These are phyloP conservation scores for Obba rivulosa DNA, from an alignment of 768 basidiomycete genomes.

Conservation along the genomic window DNA sequence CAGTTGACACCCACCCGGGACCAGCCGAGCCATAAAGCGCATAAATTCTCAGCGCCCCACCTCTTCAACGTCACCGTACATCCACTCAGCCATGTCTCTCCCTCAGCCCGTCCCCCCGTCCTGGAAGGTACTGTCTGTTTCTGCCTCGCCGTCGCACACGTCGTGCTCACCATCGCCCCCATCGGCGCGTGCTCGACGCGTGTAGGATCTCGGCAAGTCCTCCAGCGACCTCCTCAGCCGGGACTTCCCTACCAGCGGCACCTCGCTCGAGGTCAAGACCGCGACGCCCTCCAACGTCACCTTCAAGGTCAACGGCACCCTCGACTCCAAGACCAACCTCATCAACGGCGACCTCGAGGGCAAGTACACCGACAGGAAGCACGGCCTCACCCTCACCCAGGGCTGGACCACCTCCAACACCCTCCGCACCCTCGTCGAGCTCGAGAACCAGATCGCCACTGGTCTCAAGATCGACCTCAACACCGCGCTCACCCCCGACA, in stretches of 20 bases:
- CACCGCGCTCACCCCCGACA: constrained; percentile 81
- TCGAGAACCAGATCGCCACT: constrained; percentile 96
- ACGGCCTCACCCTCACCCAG: constrained; percentile 92
- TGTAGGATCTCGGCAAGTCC: constrained; percentile 92
- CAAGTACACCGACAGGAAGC: constrained; percentile 87
- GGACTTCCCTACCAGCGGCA: constrained; percentile 82
- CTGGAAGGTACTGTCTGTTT: constrained; percentile 67
- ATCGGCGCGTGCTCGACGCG: constrained; percentile 1
- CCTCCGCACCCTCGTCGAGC: constrained; percentile 87
- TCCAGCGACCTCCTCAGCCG: constrained; percentile 90
- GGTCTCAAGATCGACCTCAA: constrained; percentile 93
- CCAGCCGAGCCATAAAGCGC: constrained; percentile 24
- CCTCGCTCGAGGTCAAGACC: constrained; percentile 80
- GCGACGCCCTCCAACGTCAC: constrained; percentile 82
- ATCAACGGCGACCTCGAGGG: constrained; percentile 93
- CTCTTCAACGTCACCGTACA: constrained; percentile 23
- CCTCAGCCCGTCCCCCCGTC: constrained; percentile 96
- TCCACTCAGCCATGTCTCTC: constrained; percentile 61
- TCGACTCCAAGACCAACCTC: constrained; percentile 64
- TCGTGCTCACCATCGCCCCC: neutral
- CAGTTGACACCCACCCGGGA: constrained; percentile 7
- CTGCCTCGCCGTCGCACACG: constrained; percentile 2
- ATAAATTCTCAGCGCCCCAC: constrained; percentile 15
- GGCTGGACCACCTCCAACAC: constrained; percentile 94
- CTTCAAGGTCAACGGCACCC: constrained; percentile 89